Evolutionary conservation across 192 early-diverging fungal species (phyloP).

Genomic region (Chytriomyces sp.): DNA sequence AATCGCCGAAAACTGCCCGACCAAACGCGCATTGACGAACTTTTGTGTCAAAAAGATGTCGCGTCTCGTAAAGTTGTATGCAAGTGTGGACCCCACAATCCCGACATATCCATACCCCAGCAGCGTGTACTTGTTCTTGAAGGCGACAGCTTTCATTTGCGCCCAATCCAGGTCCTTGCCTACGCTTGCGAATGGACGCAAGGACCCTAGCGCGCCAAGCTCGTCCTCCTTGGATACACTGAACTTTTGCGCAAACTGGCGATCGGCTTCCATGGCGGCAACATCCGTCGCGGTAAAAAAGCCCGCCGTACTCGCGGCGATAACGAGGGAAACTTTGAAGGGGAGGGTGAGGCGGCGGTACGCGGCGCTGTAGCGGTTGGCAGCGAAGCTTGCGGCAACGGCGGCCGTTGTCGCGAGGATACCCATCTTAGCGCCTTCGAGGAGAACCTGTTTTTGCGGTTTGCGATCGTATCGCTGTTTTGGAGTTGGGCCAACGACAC

Average conservation of each 20-base stretch:
- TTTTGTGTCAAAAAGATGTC: too few species aligned
- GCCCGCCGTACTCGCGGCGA: conserved; percentile 27
- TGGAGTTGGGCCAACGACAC: too few species aligned
- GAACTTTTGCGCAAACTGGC: conserved; percentile 34
- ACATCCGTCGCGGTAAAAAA: conserved; percentile 38
- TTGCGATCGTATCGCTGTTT: too few species aligned
- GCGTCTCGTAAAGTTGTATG: too few species aligned
- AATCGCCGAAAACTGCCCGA: conserved; percentile 16
- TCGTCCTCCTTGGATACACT: conserved; percentile 25
- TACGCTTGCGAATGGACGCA: not conserved
- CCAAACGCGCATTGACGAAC: conserved; percentile 13
- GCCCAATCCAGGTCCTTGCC: not conserved
- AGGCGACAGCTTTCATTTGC: not conserved
- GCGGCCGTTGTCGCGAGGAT: not conserved
- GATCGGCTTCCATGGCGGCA: conserved; percentile 38
- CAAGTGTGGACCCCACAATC: too few species aligned
- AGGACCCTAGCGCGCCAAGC: not conserved
- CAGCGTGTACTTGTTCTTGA: conserved; percentile 5
- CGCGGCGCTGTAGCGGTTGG: conserved; percentile 1
- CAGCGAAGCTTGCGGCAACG: not conserved
- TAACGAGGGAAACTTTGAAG: conserved; percentile 12
- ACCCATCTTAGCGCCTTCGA: conserved; percentile 21
- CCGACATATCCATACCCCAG: conserved; percentile 7
- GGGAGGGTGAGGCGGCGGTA: conserved; percentile 12
- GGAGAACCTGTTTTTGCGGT: too few species aligned